Base-by-base conservation (phyloP, 2,329 filamentous ascomycete species). In the Ilyonectria mors-panacis region DNA sequence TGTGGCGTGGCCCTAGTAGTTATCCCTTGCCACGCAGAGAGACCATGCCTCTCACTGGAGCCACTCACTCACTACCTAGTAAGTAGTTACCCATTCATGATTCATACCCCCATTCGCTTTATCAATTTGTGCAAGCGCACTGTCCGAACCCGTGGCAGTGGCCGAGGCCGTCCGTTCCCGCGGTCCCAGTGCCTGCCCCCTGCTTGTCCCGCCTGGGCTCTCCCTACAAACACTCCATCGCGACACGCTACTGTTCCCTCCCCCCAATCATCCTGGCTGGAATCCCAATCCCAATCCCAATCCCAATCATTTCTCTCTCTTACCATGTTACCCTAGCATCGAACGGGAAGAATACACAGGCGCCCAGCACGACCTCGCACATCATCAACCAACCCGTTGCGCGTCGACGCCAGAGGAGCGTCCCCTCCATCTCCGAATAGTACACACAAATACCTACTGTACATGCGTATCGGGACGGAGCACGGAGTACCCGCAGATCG, bases 251-350 rank as follows among this genome's bases (percentile, higher is more conserved):
- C 39, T 17, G 17, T 3, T 30, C 6, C 4, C 28, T n/a, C 44
- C n/a, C 44, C 61, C 69, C 57, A 68, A 71, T 71, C 63, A 64
- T 33, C 48, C 48, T 13, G 9, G 48, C 9, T 19, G 28, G 26
- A 33, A 33, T 33, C 47, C 26, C 47, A 33, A 48, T 45, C 37
- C 35, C 51, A 28, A 48, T 42, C 58, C 28, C 50, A 56, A 59
- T 50, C 58, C 30, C 26, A 50, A 61, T 42, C 67, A 55, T 50
- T 65, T 64, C 63, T 61, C 55, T 61, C 55, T 26, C 26, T 26
- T 5, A 6, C 26, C 5, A 26, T 23, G 35, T 33, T n/a, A 39
- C 30, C 19, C 35, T 39, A 54, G n/a, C 30, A 54, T 54, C 51
- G 48, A 30, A 35, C 48, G 30, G 26, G 26, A 51, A 51, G 26